These are phyloP conservation scores for Colletotrichum magnum DNA, from an alignment of 2,329 filamentous ascomycete genomes.

Conservation along the genomic window DNA sequence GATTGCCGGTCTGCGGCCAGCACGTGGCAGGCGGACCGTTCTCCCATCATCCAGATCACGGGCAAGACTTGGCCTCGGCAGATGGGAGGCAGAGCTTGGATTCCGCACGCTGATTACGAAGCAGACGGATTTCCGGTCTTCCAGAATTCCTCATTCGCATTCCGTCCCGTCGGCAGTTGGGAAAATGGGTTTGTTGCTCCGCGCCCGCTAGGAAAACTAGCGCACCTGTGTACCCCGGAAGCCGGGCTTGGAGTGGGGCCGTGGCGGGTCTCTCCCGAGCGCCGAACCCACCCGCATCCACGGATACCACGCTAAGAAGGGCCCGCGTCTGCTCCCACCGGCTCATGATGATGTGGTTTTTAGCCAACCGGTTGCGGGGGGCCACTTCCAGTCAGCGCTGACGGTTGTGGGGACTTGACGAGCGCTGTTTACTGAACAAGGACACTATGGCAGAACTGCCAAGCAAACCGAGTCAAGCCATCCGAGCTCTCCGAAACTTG, in stretches of 20 bases:
- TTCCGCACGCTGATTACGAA: too few species aligned
- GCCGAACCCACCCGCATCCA: conserved; percentile 3
- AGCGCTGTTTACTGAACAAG: neutral
- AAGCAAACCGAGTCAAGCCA: conserved; percentile 6
- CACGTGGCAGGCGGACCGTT: too few species aligned
- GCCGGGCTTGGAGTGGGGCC: conserved; percentile 28
- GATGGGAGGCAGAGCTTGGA: too few species aligned
- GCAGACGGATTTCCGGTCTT: too few species aligned
- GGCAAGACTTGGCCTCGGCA: too few species aligned
- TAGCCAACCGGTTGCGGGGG: neutral
- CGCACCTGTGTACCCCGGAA: too few species aligned
- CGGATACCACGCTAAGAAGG: neutral
- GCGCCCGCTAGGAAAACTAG: too few species aligned
- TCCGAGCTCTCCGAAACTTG: conserved; percentile 16
- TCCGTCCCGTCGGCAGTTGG: too few species aligned
- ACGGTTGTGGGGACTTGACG: neutral
- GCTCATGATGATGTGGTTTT: neutral
- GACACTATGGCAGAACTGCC: neutral
- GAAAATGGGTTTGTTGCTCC: too few species aligned
- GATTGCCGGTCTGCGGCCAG: too few species aligned
- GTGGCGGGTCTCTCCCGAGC: conserved; percentile 11
- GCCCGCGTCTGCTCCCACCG: conserved; percentile 6
- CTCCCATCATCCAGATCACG: too few species aligned
- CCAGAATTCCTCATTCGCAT: too few species aligned
- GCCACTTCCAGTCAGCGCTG: conserved; percentile 6